Evolutionary conservation across 1,284 basidiomycete genomes (phyloP), one percentile per base, ranked within the genome.

Genomic region (Fistulinella cinereoalba): DNA sequence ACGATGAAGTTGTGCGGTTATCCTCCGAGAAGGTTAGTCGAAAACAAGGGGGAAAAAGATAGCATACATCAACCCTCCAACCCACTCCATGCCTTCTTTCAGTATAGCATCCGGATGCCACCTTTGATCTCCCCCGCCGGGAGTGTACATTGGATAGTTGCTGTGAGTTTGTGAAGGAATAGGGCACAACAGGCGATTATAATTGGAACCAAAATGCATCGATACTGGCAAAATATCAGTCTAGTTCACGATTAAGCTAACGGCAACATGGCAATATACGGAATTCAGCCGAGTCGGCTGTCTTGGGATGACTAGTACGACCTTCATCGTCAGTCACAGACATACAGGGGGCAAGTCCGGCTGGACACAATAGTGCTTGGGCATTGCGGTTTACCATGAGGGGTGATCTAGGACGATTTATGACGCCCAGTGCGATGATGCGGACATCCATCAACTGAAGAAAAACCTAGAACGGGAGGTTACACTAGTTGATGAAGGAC

Each of bases 81-180:
- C 77, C 88, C 88, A 90, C 36, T 80, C 71, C 47, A 76, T 60
- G n/a, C 81, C 82, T 41, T 76, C 74, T 61, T 81, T 80, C 56
- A 83, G 77, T 7, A 74, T 60, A 41, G 73, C 74, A 25, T 73
- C 76, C 16, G 68, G 64, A 31, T 71, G 73, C 85, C 85, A 86
- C 24, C 87, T 77, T 53, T 72, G 73, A 61, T 90, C 86, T 22
- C 70, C 70, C 9, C 81, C 85, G 1, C 85, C 80, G 0, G 80
- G 74, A 6, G 87, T 88, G 57, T 77, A 81, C 56, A 82, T 81
- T 7, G 88, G 88, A 65, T 88, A 90, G 41, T 82, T 77, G 10
- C 62, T 57, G 60, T 86, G 77, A 2, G 69, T 71, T 19, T 53
- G 53, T 9, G 76, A 70, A 27, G 88, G 85, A 19, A 74, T 61